phyloP scores from a whole-genome alignment of 495 filamentous ascomycete genomes.

The Paragyromitra xinjiangensis region DNA sequence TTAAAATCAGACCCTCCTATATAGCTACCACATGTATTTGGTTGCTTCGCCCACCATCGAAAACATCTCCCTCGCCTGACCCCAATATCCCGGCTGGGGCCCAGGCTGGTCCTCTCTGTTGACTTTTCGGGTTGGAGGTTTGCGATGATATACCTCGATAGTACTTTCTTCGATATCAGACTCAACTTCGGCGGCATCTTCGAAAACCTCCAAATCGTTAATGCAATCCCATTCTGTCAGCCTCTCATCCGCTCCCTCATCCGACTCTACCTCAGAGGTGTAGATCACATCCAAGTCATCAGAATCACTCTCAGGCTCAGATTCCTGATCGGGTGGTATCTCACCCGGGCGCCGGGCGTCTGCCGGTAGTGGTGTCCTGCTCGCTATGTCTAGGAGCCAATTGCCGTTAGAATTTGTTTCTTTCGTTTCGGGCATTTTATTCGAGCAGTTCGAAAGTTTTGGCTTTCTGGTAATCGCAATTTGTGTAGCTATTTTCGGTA shows the following conservation, averaged over 20 bases:
- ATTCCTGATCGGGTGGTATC: not conserved
- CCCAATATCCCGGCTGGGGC: not conserved
- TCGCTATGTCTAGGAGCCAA: not conserved
- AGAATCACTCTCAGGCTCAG: conserved; percentile 4
- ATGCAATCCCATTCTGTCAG: not conserved
- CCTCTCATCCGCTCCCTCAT: not conserved
- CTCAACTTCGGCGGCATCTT: conserved; percentile 10
- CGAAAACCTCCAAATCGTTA: not conserved
- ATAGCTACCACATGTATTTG: not conserved
- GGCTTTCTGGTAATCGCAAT: not conserved
- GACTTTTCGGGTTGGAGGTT: not conserved
- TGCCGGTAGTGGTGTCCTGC: not conserved
- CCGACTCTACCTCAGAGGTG: not conserved
- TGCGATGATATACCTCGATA: not conserved
- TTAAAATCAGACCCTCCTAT: not conserved
- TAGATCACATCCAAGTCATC: not conserved
- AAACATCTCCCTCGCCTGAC: not conserved
- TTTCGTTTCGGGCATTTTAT: not conserved
- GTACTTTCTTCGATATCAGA: conserved; percentile 6
- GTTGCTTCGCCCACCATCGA: not conserved
- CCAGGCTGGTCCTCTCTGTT: not conserved
- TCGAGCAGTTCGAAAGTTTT: not conserved
- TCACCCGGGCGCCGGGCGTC: not conserved
- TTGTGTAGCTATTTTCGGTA: not conserved
- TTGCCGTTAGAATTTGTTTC: not conserved